Evolutionary conservation across 2,329 filamentous ascomycete genomes (phyloP).

Genomic region (Penicillium brevicompactum): DNA sequence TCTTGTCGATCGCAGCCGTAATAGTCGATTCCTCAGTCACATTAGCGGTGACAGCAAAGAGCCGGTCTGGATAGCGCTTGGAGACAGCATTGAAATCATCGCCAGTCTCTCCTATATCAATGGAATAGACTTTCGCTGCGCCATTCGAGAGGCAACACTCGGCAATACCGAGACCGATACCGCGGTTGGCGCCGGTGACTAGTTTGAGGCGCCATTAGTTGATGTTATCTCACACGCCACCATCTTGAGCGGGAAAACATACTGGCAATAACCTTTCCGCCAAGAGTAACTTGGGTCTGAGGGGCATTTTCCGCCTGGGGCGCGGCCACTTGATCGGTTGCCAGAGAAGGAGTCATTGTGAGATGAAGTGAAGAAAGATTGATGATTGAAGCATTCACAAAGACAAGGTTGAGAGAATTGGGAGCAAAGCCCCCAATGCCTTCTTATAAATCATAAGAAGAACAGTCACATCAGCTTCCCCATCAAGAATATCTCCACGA

Average conservation of each 20-base stretch:
- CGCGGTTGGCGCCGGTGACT: conserved; percentile 42
- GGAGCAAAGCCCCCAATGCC: no score
- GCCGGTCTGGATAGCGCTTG: conserved; percentile 42
- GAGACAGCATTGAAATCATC: conserved; percentile 21
- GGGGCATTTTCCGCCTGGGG: conserved; percentile 1
- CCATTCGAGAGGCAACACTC: conserved; percentile 51
- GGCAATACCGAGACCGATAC: conserved; percentile 51
- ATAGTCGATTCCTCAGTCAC: conserved; percentile 52
- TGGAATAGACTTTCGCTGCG: conserved; percentile 48
- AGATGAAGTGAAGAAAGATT: not conserved
- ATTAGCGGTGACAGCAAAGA: conserved; percentile 49
- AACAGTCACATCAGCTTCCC: not conserved
- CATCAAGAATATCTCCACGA: not conserved
- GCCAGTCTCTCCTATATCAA: conserved; percentile 44
- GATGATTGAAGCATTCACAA: no score
- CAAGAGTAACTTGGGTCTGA: conserved; percentile 33
- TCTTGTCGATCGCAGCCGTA: conserved; percentile 47
- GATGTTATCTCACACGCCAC: no score
- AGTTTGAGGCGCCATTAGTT: not conserved
- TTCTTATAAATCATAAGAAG: not conserved
- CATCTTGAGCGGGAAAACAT: conserved; percentile 1
- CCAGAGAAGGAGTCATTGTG: conserved; percentile 6
- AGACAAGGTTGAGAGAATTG: no score
- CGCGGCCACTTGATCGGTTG: not conserved
- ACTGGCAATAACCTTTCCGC: conserved; percentile 39